Evolutionary conservation across 148 eudicot species (phyloP).

Genomic region (Rhododendron kiyosumense): DNA sequence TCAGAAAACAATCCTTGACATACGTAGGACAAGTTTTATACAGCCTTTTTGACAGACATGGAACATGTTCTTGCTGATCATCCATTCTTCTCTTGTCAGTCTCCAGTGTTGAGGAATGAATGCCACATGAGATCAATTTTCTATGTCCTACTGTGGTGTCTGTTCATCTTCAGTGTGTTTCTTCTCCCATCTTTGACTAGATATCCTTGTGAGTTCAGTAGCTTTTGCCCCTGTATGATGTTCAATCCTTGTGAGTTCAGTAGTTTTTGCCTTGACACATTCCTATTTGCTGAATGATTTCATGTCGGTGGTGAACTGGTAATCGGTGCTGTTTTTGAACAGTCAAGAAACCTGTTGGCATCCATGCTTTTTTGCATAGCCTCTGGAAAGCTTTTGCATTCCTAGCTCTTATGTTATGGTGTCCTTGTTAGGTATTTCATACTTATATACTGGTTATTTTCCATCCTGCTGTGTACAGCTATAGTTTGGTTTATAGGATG

Average conservation of each 20-base stretch:
- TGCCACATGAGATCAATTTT: conserved; percentile 60
- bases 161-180: conserved; percentile 56
- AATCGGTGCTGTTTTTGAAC: conserved; percentile 53
- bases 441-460: not conserved
- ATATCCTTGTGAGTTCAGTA: conserved; percentile 59
- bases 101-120: conserved; percentile 75
- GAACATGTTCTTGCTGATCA: conserved; percentile 51
- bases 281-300: conserved; percentile 68
- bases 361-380: conserved; percentile 64
- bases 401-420: conserved; percentile 62
- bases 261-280: conserved; percentile 73
- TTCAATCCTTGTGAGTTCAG: conserved; percentile 62
- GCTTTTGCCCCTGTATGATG: conserved; percentile 47
- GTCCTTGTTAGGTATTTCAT: conserved; percentile 4
- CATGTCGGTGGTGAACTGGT: conserved; percentile 58
- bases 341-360: conserved; percentile 53
- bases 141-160: conserved; percentile 57
- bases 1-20: conserved; percentile 56
- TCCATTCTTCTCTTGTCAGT: conserved; percentile 50
- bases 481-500: conserved; percentile 2
- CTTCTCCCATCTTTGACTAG: conserved; percentile 73
- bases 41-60: conserved; percentile 57
- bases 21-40: conserved; percentile 69
- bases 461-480: not conserved
- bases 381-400: conserved; percentile 5